Evolutionary conservation across 495 filamentous ascomycete genomes (phyloP).

Genomic region (Talaromyces borbonicus): DNA sequence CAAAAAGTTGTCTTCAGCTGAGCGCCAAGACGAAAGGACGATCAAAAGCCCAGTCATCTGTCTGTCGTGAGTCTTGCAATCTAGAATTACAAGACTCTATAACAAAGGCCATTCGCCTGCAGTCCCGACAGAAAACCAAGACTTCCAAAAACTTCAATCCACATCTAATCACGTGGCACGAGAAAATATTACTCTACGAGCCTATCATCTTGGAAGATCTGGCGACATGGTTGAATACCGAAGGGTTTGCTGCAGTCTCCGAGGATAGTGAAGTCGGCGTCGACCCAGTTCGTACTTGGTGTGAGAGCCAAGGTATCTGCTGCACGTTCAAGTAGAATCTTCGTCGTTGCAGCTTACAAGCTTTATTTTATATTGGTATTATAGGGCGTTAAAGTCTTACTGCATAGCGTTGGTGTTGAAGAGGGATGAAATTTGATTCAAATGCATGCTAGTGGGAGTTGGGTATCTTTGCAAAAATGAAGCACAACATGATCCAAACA

Average conservation of each 20-base stretch:
- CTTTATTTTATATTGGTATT: neutral
- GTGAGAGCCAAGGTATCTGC: constrained; percentile 70
- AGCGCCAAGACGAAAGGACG: constrained; percentile 3
- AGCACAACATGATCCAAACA: neutral
- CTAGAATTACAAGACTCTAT: constrained; percentile 49
- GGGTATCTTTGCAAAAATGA: neutral
- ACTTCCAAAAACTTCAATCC: neutral
- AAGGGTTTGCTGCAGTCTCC: constrained; percentile 49
- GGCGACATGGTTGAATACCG: constrained; percentile 69
- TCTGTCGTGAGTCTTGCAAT: constrained; percentile 6
- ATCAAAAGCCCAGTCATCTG: neutral
- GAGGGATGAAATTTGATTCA: neutral
- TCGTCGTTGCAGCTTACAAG: neutral
- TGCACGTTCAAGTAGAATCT: constrained; percentile 26
- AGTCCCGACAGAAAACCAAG: constrained; percentile 37
- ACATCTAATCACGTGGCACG: constrained; percentile 55
- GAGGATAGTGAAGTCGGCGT: constrained; percentile 55
- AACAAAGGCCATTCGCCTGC: constrained; percentile 51
- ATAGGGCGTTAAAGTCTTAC: neutral
- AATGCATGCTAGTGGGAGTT: neutral
- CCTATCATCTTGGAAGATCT: constrained; percentile 86
- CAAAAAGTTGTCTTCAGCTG: constrained; percentile 7
- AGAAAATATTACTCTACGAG: constrained; percentile 92
- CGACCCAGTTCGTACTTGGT: constrained; percentile 69
- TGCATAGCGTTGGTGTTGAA: neutral